Conservation (phyloP, 768 basidiomycete genomes). For the Rhodotorula toruloides region DNA sequence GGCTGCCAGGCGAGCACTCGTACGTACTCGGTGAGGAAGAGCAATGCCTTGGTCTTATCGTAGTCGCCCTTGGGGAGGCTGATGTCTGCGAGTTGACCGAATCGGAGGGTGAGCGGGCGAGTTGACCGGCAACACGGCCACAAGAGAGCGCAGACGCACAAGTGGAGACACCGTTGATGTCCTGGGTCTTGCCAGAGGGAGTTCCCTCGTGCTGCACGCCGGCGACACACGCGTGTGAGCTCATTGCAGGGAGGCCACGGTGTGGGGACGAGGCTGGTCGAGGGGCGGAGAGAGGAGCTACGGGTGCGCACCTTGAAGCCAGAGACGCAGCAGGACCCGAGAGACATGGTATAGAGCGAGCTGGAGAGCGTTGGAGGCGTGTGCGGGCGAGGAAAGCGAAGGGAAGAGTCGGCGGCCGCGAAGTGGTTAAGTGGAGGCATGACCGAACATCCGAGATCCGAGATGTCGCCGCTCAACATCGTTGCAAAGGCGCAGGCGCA, state of each 20-base stretch:
- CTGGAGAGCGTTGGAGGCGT: no score
- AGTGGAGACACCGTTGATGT: conserved; percentile 52
- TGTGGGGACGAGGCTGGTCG: not conserved
- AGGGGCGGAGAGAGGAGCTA: not conserved
- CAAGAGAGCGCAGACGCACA: conserved; percentile 39
- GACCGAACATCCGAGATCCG: no score
- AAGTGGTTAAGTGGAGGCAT: no score
- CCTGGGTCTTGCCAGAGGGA: conserved; percentile 50
- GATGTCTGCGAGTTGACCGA: conserved; percentile 46
- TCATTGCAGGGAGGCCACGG: not conserved
- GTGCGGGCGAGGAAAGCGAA: no score
- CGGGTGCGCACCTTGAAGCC: conserved; percentile 21
- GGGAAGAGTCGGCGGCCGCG: no score
- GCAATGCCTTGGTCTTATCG: conserved; percentile 56
- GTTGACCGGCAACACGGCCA: no score
- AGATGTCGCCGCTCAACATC: no score
- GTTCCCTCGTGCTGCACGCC: conserved; percentile 33
- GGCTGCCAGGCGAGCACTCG: not conserved
- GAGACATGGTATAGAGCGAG: conserved; percentile 32
- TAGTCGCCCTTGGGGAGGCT: conserved; percentile 52
- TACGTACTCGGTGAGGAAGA: conserved; percentile 52
- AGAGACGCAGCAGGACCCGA: conserved; percentile 25
- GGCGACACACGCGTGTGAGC: not conserved
- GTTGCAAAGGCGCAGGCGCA: no score
- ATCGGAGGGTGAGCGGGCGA: no score